Conservation (phyloP, 225 moss, liverwort and hornwort genomes). For the Climacium dendroides region DNA sequence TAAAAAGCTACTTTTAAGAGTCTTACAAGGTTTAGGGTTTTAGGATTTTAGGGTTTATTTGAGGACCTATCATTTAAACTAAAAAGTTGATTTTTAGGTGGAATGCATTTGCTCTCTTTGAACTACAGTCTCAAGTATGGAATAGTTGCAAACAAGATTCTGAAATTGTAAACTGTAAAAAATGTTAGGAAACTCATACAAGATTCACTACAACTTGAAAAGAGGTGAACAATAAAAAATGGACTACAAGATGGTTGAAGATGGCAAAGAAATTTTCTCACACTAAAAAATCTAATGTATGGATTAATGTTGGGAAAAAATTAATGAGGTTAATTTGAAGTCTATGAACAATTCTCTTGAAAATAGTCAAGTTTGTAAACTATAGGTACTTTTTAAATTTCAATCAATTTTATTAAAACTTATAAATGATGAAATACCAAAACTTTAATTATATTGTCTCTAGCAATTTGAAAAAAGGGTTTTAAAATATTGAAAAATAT, state of each 20-base stretch:
- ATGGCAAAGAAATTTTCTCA: background rate
- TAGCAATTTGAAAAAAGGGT: too few relatives aligned
- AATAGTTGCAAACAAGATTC: background rate
- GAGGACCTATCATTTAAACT: background rate
- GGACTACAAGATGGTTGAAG: background rate
- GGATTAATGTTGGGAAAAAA: background rate
- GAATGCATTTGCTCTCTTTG: background rate
- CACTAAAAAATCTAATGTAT: background rate
- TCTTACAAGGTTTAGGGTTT: too few relatives aligned
- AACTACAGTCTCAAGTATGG: rapidly evolving
- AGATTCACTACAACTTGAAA: too few relatives aligned
- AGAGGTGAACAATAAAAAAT: background rate
- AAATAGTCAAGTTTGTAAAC: background rate
- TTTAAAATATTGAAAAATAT: too few relatives aligned
- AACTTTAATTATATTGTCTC: rapidly evolving
- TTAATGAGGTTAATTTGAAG: background rate
- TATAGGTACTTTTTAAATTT: background rate
- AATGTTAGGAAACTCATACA: too few relatives aligned
- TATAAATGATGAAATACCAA: background rate
- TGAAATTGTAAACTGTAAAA: background rate
- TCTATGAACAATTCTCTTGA: background rate
- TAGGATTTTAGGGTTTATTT: too few relatives aligned
- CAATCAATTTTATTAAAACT: too few relatives aligned
- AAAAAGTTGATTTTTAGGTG: too few relatives aligned
- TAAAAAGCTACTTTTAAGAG: too few relatives aligned